Conservation (phyloP, 306 rosid genomes). For the Vigna reflexopilosa region DNA sequence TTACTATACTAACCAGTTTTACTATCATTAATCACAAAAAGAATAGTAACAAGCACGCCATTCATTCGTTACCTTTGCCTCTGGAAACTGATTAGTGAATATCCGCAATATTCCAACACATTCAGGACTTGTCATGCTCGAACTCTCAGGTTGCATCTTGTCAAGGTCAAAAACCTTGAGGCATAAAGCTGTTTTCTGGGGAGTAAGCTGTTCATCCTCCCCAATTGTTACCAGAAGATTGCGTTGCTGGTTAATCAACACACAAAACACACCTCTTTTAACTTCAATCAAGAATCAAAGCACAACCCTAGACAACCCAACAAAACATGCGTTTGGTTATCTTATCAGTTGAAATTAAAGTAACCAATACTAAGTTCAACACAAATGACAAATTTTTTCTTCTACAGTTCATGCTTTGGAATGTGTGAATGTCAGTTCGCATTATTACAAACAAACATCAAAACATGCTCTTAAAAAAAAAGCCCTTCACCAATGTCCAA, state of each 20-base stretch:
- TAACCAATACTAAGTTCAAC: background rate
- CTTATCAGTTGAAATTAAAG: background rate
- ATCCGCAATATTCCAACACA: slow-evolving; percentile 95
- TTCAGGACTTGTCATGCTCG: slow-evolving; percentile 82
- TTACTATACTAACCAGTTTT: slow-evolving; percentile 16
- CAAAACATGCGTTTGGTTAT: background rate
- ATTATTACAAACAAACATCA: background rate
- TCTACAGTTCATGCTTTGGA: background rate
- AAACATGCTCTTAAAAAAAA: background rate
- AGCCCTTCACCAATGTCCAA: slow-evolving; percentile 5
- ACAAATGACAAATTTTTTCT: background rate
- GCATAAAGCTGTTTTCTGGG: slow-evolving; percentile 80
- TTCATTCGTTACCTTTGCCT: slow-evolving; percentile 76
- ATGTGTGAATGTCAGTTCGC: background rate
- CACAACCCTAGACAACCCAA: background rate
- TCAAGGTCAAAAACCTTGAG: slow-evolving; percentile 95
- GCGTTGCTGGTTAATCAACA: slow-evolving; percentile 73
- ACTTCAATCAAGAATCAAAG: slow-evolving; percentile 29
- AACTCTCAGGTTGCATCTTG: slow-evolving; percentile 85
- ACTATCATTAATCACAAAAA: slow-evolving; percentile 22
- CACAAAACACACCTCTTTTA: slow-evolving; percentile 31
- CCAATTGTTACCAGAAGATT: slow-evolving; percentile 84
- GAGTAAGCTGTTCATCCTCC: slow-evolving; percentile 81
- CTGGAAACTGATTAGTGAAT: slow-evolving; percentile 93
- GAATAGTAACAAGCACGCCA: background rate